These are phyloP conservation scores for Naegleria lovaniensis DNA, from an alignment of 208 protist species.

Conservation along the genomic window DNA sequence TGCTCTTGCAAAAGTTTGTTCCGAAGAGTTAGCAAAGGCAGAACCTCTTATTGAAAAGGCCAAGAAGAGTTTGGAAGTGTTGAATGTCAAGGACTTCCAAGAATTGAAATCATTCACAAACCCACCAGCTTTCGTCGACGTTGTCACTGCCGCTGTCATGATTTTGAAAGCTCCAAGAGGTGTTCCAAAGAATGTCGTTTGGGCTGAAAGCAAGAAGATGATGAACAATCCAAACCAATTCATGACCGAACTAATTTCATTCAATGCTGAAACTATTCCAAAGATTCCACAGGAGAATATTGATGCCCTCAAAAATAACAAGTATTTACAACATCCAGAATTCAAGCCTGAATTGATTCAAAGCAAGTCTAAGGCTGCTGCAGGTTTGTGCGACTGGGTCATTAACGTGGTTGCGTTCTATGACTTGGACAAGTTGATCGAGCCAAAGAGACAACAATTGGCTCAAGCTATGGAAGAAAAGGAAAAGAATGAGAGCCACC, in stretches of 20 bases:
- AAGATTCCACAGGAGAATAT: constrained; percentile 76
- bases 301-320: constrained; percentile 72
- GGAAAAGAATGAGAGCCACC: constrained; percentile 63
- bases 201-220: constrained; percentile 92
- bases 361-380: constrained; percentile 87
- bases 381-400: constrained; percentile 91
- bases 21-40: constrained; percentile 64
- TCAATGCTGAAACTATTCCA: constrained; percentile 88
- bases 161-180: constrained; percentile 77
- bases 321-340: constrained; percentile 46
- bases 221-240: constrained; percentile 91
- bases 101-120: constrained; percentile 93
- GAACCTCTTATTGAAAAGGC: constrained; percentile 87
- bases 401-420: constrained; percentile 71
- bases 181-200: constrained; percentile 71
- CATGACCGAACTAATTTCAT: constrained; percentile 78
- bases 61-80: constrained; percentile 85
- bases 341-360: constrained; percentile 81
- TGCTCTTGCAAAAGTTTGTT: constrained; percentile 62
- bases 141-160: constrained; percentile 88
- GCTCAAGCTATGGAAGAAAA: constrained; percentile 80
- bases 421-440: constrained; percentile 61
- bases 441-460: constrained; percentile 87
- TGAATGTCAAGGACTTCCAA: constrained; percentile 92
- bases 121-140: constrained; percentile 85